These are phyloP conservation scores for Fonsecaea monophora DNA, from an alignment of 2,329 filamentous ascomycete genomes.

Conservation along the genomic window DNA sequence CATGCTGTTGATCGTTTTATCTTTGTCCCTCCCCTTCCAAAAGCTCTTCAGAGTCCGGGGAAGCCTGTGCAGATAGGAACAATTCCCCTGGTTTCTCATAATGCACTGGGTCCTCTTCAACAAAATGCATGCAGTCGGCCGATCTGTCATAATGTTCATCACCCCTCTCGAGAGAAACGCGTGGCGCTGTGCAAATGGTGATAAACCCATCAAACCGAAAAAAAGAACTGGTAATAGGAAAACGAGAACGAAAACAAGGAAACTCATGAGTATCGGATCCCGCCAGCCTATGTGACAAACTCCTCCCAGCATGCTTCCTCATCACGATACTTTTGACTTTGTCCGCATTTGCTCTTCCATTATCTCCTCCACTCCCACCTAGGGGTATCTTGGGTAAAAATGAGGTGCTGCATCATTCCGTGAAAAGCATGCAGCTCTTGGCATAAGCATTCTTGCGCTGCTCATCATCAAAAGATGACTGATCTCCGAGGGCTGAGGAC, in stretches of 20 bases:
- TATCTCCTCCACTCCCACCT: conserved; percentile 41
- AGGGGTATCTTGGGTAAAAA: conserved; percentile 38
- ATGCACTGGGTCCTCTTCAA: conserved; percentile 22
- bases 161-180: conserved; percentile 21
- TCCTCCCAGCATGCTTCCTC: conserved; percentile 27
- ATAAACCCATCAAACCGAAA: conserved; percentile 19
- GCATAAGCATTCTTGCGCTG: conserved; percentile 14
- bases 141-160: conserved; percentile 35
- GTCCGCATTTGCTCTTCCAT: conserved; percentile 26
- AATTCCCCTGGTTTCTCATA: conserved; percentile 19
- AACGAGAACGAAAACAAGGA: conserved; percentile 25
- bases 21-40: conserved; percentile 11
- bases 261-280: conserved; percentile 27
- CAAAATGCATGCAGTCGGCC: conserved; percentile 29
- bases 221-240: conserved; percentile 15
- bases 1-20: neutral
- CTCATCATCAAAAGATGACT: conserved; percentile 2
- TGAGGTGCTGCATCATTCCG: conserved; percentile 36
- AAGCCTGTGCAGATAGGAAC: conserved; percentile 22
- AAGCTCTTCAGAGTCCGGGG: conserved; percentile 17
- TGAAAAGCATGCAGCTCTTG: conserved; percentile 19
- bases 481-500: neutral
- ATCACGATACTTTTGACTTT: conserved; percentile 25
- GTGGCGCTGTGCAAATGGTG: conserved; percentile 21
- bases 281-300: conserved; percentile 31